Base-by-base conservation (phyloP, 2,329 filamentous ascomycete species). In the Diaporthe vaccinii region DNA sequence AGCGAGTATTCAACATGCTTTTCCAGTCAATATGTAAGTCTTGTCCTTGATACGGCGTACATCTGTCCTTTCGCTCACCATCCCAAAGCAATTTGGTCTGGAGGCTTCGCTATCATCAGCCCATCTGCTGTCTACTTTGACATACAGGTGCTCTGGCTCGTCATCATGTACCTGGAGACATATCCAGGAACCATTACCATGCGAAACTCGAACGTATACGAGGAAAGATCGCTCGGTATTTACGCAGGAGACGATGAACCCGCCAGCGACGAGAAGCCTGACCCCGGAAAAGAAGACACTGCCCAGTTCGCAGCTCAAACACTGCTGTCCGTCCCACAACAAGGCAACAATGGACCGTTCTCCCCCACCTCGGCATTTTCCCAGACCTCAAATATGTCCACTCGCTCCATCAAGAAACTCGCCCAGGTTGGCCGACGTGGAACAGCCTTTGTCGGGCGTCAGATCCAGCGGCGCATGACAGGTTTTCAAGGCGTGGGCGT, bases 171-270 rank as follows among this genome's bases (percentile, higher is more conserved):
- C 78, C 84, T 88, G 46, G 85, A 85, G 3, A 84, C 82, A 4
- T 87, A 86, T 67, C 87, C 87, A 0, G 82, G 87, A 49, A 83
- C 84, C 55, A 85, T 88, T 61, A 84, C 84, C 0, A 83, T 88
- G 74, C 85, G 89, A 17, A 87, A 88, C 76, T 89, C 88, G 22
- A 91, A 91, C 79, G 90, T 89, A 25, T 91, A 91, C 78, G 89
- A 91, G 81, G 89, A 91, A 76, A 84, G 87, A 3, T 88, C 86
- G 1, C 82, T 91, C 3, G 89, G 89, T 0, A 83, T 88, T 4
- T 85, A 87, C 73, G 80, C 80, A n/a, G 79, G 79, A 51, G 62
- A 74, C 14, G 73, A 76, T 4, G 44, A 68, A 14, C 31, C 57
- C 53, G n/a, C 9, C 39, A 62, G 59, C 12, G 44, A 62, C 25